Conservation (phyloP, 129 eudicot genomes). For the Scalesia atractyloides region DNA sequence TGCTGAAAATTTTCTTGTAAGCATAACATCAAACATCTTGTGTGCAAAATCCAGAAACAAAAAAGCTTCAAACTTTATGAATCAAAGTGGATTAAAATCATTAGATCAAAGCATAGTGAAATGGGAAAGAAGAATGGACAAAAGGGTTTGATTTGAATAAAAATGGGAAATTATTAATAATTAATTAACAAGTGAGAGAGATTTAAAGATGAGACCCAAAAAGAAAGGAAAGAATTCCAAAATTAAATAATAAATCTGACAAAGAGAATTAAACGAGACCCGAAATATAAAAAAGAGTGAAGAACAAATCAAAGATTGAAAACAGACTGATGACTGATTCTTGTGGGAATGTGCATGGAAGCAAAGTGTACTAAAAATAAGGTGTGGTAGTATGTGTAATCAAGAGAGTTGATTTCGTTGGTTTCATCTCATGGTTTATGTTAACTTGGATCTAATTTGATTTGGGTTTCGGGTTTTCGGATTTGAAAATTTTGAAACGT, state of each 20-base stretch:
- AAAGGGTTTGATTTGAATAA: constrained; percentile 27
- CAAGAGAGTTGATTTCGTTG: constrained; percentile 39
- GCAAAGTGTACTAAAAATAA: constrained; percentile 21
- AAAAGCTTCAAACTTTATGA: background rate
- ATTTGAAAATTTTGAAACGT: too few relatives aligned
- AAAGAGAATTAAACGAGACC: constrained; percentile 23
- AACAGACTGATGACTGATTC: constrained; percentile 61
- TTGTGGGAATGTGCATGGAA: constrained; percentile 66
- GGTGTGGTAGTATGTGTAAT: constrained; percentile 60
- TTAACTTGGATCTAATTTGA: constrained; percentile 28
- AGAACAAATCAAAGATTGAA: constrained; percentile 46
- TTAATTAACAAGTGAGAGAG: constrained; percentile 45
- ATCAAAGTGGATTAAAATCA: too few relatives aligned
- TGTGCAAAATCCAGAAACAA: constrained; percentile 17
- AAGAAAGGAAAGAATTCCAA: constrained; percentile 25
- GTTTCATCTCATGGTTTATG: constrained; percentile 40
- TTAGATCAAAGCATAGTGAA: background rate
- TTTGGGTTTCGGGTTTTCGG: constrained; percentile 15
- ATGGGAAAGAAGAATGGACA: background rate
- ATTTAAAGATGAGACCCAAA: constrained; percentile 50
- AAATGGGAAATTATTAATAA: constrained; percentile 27
- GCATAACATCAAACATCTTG: constrained; percentile 11
- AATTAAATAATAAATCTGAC: constrained; percentile 11
- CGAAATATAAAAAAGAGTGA: constrained; percentile 28
- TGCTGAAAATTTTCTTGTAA: constrained; percentile 22